These are phyloP conservation scores for Puya raimondii DNA, from an alignment of 176 grass and related monocot species.

Conservation along the genomic window DNA sequence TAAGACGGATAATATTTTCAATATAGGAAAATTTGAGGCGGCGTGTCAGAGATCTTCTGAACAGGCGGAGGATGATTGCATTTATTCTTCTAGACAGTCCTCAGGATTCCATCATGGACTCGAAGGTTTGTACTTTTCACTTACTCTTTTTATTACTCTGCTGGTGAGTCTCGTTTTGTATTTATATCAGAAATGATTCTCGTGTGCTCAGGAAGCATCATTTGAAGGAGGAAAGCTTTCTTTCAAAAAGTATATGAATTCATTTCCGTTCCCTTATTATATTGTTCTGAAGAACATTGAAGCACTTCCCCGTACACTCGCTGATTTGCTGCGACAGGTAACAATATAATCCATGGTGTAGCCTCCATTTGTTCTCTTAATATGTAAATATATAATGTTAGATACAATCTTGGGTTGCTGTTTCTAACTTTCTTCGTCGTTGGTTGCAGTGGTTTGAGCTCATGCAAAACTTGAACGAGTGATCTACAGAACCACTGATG, in stretches of 20 bases:
- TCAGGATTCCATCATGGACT: constrained; percentile 74
- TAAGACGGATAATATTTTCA: background rate
- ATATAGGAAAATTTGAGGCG: constrained; percentile 71
- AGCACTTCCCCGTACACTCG: constrained; percentile 75
- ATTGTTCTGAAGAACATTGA: constrained; percentile 72
- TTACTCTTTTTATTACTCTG: background rate
- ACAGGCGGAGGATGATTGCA: constrained; percentile 73
- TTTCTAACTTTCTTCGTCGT: constrained; percentile 15
- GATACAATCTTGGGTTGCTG: background rate
- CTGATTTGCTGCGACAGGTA: constrained; percentile 94
- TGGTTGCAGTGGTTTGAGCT: constrained; percentile 87
- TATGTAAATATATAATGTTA: background rate
- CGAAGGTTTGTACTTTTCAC: constrained; percentile 25
- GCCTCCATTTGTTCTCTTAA: background rate
- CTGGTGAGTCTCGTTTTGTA: background rate
- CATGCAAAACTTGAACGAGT: constrained; percentile 59
- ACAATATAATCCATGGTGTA: background rate
- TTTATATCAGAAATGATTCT: constrained; percentile 1
- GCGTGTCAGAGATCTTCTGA: constrained; percentile 65
- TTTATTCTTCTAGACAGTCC: constrained; percentile 78
- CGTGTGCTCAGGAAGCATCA: constrained; percentile 35
- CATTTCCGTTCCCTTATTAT: constrained; percentile 88
- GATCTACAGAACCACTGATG: background rate
- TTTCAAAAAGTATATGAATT: constrained; percentile 57
- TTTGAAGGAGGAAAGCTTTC: constrained; percentile 31